phyloP scores from a whole-genome alignment of 2,329 filamentous ascomycete species.

The Coniochaeta prunicola region DNA sequence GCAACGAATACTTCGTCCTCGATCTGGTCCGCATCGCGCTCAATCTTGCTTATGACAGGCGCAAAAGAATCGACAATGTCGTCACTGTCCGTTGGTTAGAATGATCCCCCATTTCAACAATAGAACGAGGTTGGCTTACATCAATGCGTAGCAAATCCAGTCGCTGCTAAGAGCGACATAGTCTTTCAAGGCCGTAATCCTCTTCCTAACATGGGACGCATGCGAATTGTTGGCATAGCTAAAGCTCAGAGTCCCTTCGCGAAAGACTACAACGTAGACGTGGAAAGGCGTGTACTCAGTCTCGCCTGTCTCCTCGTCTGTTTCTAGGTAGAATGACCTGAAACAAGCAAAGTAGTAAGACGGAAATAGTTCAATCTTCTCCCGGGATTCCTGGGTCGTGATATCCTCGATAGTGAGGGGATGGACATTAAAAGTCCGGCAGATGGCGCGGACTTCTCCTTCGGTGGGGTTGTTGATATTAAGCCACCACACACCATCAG shows the following conservation, averaged over 20 bases:
- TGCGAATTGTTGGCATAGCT: conserved; percentile 85
- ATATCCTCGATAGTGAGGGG: conserved; percentile 96
- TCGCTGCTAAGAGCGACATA: conserved; percentile 92
- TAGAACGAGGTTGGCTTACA: conserved; percentile 47
- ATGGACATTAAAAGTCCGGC: conserved; percentile 92
- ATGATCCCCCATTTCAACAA: background rate
- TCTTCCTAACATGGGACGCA: conserved; percentile 79
- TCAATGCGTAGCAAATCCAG: conserved; percentile 98
- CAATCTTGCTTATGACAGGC: conserved; percentile 79
- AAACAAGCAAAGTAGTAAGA: conserved; percentile 99
- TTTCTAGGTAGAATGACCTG: conserved; percentile 71
- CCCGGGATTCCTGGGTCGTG: conserved; percentile 85
- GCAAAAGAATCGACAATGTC: conserved; percentile 97
- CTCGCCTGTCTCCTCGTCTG: conserved; percentile 69
- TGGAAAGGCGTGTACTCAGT: conserved; percentile 92
- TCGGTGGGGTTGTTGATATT: conserved; percentile 87
- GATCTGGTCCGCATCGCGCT: conserved; percentile 83
- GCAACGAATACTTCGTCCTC: conserved; percentile 95
- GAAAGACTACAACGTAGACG: conserved; percentile 94
- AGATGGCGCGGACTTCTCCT: conserved; percentile 80
- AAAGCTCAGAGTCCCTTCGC: conserved; percentile 90
- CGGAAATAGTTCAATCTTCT: conserved; percentile 97
- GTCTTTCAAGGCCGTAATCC: conserved; percentile 88
- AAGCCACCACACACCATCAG: conserved; percentile 94
- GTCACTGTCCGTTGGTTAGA: conserved; percentile 47